Percentiles rank a stretch among this genome's conserved stretches.
Evolutionary conservation across 768 basidiomycete species (phyloP).

Genomic region (Leucocoprinus birnbaumii): DNA sequence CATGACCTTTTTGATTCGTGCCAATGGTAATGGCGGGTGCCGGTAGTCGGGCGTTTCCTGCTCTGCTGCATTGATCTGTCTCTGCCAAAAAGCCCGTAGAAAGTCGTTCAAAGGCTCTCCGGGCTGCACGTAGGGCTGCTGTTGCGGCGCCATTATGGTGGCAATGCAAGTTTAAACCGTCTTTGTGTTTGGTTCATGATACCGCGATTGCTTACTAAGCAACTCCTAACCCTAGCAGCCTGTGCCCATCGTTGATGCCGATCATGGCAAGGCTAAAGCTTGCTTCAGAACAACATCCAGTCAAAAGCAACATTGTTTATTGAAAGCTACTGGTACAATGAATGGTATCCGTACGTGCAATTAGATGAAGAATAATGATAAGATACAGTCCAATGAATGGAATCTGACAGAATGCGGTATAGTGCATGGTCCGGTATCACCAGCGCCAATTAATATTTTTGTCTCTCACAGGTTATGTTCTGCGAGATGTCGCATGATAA

Average conservation of each 20-base stretch:
- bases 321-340: no score
- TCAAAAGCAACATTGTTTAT: no score
- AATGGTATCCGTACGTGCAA: neutral
- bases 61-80: conserved; percentile 84
- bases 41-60: conserved; percentile 85
- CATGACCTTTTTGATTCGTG: conserved; percentile 99
- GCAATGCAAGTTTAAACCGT: neutral
- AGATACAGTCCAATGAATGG: neutral
- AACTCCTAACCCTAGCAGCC: conserved; percentile 7
- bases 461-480: conserved; percentile 35
- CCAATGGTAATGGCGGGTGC: conserved; percentile 87
- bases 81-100: conserved; percentile 85
- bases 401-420: neutral
- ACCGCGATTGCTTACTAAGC: conserved; percentile 6
- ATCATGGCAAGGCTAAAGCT: no score
- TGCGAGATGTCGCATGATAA: conserved; percentile 63
- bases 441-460: neutral
- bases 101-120: conserved; percentile 88
- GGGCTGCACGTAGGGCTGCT: conserved; percentile 69
- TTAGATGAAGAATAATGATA: conserved; percentile 4
- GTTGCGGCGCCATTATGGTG: conserved; percentile 11
- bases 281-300: no score
- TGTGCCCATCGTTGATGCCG: no score
- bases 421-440: conserved; percentile 10
- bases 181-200: neutral